Evolutionary conservation across 306 rosid genomes (phyloP), one percentile per base, ranked within the genome.

Genomic region (Trichosanthes cucumerina): DNA sequence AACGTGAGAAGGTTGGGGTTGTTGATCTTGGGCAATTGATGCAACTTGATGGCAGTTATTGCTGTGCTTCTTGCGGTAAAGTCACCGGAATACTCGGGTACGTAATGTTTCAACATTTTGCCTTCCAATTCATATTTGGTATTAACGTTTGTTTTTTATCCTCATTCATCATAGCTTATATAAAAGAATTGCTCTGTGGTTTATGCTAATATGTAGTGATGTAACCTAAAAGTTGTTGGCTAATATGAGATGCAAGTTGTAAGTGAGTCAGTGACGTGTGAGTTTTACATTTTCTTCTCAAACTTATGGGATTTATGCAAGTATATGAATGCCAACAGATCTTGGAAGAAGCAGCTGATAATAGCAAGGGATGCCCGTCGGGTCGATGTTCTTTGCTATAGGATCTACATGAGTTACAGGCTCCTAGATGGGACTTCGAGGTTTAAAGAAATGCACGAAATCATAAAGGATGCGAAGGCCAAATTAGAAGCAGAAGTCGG

Each of bases 41-140:
- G 99, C 97, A 96, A 84, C 88, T 96, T 24, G 99, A 96, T 82
- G 99, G 99, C 77, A 92, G 99, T 79, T 96, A 92, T 90, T 96
- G 99, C 54, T 96, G 99, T 82, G 99, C 99, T 80, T 87, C 93
- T 62, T 96, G 99, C 53, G 99, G 99, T 76, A 96, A 96, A 92
- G 99, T 96, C 79, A 84, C 98, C 3, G 98, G 99, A 80, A 90
- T 96, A 82, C 96, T 96, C 31, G 96, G 96, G 99, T 96, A 85
- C 82, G 99, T 84, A 66, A 76, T 78, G 49, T 58, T 84, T 81
- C 85, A 69, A 72, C 80, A 57, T 63, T 60, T 77, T 76, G 23
- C 66, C 36, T 75, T 53, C 28, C 19, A 75, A 28, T 19, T 26
- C 64, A 19, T n/a, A 31, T 52, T 53, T 23, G 31, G 31, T 36